Base-by-base conservation (phyloP, 371 early-diverging fungal genomes). In the Umbelopsis sp. region DNA sequence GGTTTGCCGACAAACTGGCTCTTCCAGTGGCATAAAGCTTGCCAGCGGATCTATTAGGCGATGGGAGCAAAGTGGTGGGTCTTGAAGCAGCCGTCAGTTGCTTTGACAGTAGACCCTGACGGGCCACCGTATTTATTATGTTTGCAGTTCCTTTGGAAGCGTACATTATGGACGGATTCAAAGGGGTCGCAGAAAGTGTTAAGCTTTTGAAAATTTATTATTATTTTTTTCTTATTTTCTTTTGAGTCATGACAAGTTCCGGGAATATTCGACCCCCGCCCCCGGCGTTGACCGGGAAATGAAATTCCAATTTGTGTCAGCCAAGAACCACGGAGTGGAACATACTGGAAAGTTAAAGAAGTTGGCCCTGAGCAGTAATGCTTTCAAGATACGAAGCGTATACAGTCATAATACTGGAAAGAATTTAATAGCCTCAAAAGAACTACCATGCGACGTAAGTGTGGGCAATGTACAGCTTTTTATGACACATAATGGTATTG, bases 61-160 rank as follows among this genome's bases (percentile, higher is more conserved):
- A 38, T 22, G 80, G 75, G 18, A 81, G 70, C 38, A 80, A 77
- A 12, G 80, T 77, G 5, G 80, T 73, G 12, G 81, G 71, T 70
- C 79, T 81, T 16, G 76, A 72, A 16, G 68, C 70, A 22, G 67
- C 71, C 14, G 78, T 72, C 0, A 80, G 52, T 69, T 83, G 83
- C 44, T 83, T 83, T 11, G 81, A 70, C 10, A 83, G 63, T 2
- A 76, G 75, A 69, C 83, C 75, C 68, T 83, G 83, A 46, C 81
- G 74, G 46, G 80, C 68, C 51, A 83, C 81, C 11, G 77, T 73
- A 63, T 80, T 73, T 16, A 83, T 48, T 37, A 83, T 66, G 12
- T 77, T 70, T 35, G 77, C 76, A 50, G 80, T 78, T 72, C 80
- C 80, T 72, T 83, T 83, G n/a, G 70, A 80, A 70, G 80, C 79